Percentiles rank a stretch among this genome's conserved stretches.
These are phyloP conservation scores for Vigna reflexopilosa DNA, from an alignment of 306 rosid species.

Conservation along the genomic window DNA sequence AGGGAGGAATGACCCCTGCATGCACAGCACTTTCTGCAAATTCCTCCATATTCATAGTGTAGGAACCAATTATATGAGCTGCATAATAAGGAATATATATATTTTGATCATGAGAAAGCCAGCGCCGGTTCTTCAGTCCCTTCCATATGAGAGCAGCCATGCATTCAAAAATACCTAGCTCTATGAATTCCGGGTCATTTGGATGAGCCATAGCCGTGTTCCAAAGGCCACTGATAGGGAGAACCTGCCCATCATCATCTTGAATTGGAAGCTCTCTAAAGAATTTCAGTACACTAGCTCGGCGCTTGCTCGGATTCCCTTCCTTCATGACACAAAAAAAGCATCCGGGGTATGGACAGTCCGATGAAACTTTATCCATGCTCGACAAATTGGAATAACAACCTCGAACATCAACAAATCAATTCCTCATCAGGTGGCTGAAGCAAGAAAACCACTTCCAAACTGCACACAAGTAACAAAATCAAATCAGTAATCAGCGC, in stretches of 20 bases:
- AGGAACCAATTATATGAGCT: constrained; percentile 97
- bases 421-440: constrained; percentile 50
- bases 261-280: constrained; percentile 94
- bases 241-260: constrained; percentile 99
- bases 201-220: constrained; percentile 99
- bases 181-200: constrained; percentile 94
- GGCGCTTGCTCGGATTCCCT: constrained; percentile 93
- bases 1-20: constrained; percentile 88
- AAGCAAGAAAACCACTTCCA: constrained; percentile 49
- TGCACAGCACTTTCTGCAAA: constrained; percentile 87
- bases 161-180: constrained; percentile 93
- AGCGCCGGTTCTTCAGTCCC: constrained; percentile 94
- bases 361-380: constrained; percentile 91
- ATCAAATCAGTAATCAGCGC: constrained; percentile 31
- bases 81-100: constrained; percentile 97
- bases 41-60: constrained; percentile 99
- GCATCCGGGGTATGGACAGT: constrained; percentile 99
- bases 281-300: constrained; percentile 87
- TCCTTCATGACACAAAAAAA: constrained; percentile 99
- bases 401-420: constrained; percentile 40
- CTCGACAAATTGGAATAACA: constrained; percentile 41
- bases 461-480: constrained; percentile 47
- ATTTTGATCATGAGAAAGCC: constrained; percentile 99
- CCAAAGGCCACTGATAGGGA: constrained; percentile 99
- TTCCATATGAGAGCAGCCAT: constrained; percentile 96